Evolutionary conservation across 148 eudicot species (phyloP).

Genomic region (Gaultheria prostrata): DNA sequence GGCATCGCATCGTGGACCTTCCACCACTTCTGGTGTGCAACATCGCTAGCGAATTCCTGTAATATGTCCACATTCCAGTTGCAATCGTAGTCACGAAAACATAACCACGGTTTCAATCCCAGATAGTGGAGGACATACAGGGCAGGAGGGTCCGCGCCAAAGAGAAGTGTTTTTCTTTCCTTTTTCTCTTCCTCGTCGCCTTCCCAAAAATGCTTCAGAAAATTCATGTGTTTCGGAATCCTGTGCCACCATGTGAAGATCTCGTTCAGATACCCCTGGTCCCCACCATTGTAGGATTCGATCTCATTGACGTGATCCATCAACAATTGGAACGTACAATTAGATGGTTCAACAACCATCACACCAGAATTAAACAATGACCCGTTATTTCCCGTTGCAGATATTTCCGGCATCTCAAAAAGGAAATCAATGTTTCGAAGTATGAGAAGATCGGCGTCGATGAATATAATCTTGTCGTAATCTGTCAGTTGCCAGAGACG

Average conservation of each 20-base stretch:
- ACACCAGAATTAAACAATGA: conserved; percentile 90
- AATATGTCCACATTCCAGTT: conserved; percentile 77
- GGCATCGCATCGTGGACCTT: conserved; percentile 93
- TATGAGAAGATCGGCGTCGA: conserved; percentile 83
- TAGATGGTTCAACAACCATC: conserved; percentile 96
- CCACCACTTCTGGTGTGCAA: conserved; percentile 86
- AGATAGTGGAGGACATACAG: conserved; percentile 81
- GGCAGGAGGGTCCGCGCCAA: conserved; percentile 79
- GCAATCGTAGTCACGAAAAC: conserved; percentile 90
- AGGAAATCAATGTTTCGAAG: conserved; percentile 84
- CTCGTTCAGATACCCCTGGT: conserved; percentile 90
- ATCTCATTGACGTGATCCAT: conserved; percentile 88
- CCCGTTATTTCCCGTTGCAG: conserved; percentile 79
- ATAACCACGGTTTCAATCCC: conserved; percentile 89
- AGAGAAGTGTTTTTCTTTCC: conserved; percentile 59
- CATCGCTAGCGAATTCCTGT: conserved; percentile 88
- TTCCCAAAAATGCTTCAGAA: conserved; percentile 76
- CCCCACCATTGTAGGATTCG: conserved; percentile 89
- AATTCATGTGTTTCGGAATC: conserved; percentile 80
- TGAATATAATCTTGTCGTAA: conserved; percentile 89
- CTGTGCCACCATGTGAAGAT: conserved; percentile 98
- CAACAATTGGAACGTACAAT: conserved; percentile 70
- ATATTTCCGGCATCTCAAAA: conserved; percentile 73
- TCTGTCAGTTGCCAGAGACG: conserved; percentile 95
- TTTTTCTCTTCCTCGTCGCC: conserved; percentile 81